Base-by-base conservation (phyloP, 495 filamentous ascomycete species). In the Aspergillus ellipticus region DNA sequence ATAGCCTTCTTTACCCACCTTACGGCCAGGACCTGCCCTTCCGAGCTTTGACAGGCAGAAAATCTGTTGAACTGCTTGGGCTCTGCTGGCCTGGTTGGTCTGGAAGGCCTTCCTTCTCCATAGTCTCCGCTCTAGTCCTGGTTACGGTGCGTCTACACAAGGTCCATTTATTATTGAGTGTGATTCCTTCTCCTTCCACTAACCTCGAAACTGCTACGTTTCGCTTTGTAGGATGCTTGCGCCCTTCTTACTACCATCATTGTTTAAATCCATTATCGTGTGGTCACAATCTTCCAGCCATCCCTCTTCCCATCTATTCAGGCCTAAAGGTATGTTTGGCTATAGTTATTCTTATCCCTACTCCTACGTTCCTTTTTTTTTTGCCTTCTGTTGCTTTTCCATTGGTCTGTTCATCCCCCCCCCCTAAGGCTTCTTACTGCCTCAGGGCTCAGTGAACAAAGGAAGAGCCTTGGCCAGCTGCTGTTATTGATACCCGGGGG, bases 41-140 rank as follows among this genome's bases (percentile, higher is more conserved):
- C 45, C 45, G 45, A 48, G 45, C 45, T 48, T 22, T 48, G 45
- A 29, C 22, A 22, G 45, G 29, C 45, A 48, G 45, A 48, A 48
- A 22, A 48, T 48, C 45, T 21, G 24, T 48, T 29, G 28, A 13
- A 48, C 28, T 29, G 13, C 45, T 10, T 31, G 45, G 24, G 45
- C 45, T 48, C 16, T 48, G 45, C 45, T 48, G n/a, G 29, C 45
- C 45, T 48, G 45, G 45, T 48, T 48, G 45, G 45, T 48, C 22
- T 48, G 45, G 28, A 48, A 22, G 45, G 15, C 31, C 11, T 20
- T 43, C 29, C 19, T 57, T 45, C 51, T 53, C 51, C 51, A 53
- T 53, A 33, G 39, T 45, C 42, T 53, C 51, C 24, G 51, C 51
- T 33, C 33, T 39, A 31, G 39, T 9, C 45, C 16, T 53, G 24